Conservation (phyloP, 2,329 filamentous ascomycete genomes). For the Botrytis pseudocinerea region DNA sequence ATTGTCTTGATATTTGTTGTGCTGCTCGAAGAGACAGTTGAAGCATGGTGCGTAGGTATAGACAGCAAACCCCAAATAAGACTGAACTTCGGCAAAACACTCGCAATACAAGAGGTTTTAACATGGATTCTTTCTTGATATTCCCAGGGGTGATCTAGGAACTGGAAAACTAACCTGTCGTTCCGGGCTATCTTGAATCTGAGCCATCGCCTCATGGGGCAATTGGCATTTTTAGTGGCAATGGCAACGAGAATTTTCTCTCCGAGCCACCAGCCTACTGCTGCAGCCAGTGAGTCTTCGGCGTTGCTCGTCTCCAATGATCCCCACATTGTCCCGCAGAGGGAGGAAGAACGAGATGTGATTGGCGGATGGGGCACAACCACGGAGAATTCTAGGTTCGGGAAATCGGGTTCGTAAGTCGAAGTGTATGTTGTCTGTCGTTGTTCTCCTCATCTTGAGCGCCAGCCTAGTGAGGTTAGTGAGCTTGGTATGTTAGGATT, state of each 20-base stretch:
- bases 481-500: neutral
- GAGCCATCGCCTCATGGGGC: slow-evolving; percentile 11
- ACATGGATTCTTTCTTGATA: neutral
- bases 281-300: slow-evolving; percentile 7
- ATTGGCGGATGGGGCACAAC: neutral
- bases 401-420: neutral
- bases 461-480: neutral
- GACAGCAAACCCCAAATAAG: neutral
- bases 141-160: neutral
- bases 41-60: neutral
- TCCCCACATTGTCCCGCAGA: neutral
- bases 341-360: neutral
- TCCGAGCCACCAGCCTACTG: slow-evolving; percentile 1
- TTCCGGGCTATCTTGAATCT: neutral
- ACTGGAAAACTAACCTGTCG: neutral
- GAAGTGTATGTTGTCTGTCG: neutral
- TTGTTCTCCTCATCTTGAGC: neutral
- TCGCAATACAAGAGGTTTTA: neutral
- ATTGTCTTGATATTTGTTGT: neutral
- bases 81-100: neutral
- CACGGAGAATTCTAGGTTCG: neutral
- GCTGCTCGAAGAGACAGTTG: neutral
- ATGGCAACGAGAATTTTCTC: slow-evolving; percentile 12
- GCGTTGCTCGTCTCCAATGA: slow-evolving; percentile 1
- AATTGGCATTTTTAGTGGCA: slow-evolving; percentile 8